Conservation (phyloP, 2,329 filamentous ascomycete genomes). For the Cladosporium sp. region DNA sequence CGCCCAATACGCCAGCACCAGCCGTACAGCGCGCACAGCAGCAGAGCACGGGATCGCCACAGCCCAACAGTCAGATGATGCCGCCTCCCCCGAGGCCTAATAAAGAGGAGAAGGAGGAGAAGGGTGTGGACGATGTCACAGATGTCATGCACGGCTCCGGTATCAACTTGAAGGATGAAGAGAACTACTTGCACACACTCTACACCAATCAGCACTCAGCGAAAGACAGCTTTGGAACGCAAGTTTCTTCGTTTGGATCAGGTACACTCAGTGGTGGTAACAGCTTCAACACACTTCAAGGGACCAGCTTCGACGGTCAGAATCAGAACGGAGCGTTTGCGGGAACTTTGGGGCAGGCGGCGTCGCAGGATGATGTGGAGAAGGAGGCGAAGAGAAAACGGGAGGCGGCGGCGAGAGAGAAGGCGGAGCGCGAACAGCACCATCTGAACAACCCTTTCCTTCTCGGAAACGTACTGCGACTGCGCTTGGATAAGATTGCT, state of each 20-base stretch:
- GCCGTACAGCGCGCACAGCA: constrained; percentile 11
- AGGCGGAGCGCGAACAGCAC: constrained; percentile 56
- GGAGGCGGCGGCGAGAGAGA: constrained; percentile 56
- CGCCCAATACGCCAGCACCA: constrained; percentile 17
- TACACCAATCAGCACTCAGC: constrained; percentile 46
- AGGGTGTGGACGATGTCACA: constrained; percentile 65
- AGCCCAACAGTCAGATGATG: constrained; percentile 38
- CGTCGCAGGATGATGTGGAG: constrained; percentile 60
- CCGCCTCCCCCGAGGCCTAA: constrained; percentile 56
- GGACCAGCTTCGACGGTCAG: constrained; percentile 33
- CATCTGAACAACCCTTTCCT: constrained; percentile 72
- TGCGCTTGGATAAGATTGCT: constrained; percentile 51
- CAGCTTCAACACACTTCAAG: constrained; percentile 43
- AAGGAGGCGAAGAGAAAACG: constrained; percentile 61
- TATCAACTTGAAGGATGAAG: constrained; percentile 80
- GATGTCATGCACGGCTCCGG: constrained; percentile 80
- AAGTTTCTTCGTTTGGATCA: constrained; percentile 45
- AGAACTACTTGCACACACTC: constrained; percentile 68
- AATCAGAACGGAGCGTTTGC: constrained; percentile 32
- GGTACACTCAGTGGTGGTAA: constrained; percentile 32
- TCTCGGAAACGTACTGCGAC: constrained; percentile 52
- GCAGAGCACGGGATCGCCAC: constrained; percentile 10
- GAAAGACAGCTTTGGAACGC: constrained; percentile 25
- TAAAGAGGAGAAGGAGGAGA: constrained; percentile 51
- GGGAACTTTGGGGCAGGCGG: constrained; percentile 43